Evolutionary conservation across 1,284 basidiomycete species (phyloP).

Genomic region (Boletus mariae): DNA sequence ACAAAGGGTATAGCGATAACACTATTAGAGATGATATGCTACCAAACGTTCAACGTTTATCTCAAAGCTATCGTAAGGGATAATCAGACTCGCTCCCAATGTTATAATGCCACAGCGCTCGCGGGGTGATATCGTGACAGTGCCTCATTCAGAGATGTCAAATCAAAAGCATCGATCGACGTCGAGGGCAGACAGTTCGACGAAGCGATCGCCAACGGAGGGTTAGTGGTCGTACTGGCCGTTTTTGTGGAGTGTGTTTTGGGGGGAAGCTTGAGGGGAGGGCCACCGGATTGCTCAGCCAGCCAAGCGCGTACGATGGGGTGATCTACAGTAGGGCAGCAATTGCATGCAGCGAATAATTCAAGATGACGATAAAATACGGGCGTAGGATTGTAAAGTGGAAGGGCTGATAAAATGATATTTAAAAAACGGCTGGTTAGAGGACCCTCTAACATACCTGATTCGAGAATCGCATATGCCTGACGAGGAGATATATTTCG

Average conservation of each 20-base stretch:
- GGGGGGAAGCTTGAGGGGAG: slow-evolving; percentile 7
- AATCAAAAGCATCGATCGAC: slow-evolving; percentile 38
- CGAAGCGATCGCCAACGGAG: slow-evolving; percentile 12
- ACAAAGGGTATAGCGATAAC: slow-evolving; percentile 9
- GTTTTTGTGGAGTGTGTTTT: slow-evolving; percentile 15
- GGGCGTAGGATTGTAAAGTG: slow-evolving; percentile 51
- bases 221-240: slow-evolving; percentile 2
- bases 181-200: slow-evolving; percentile 22
- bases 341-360: slow-evolving; percentile 44
- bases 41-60: slow-evolving; percentile 3
- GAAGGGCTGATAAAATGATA: slow-evolving; percentile 39
- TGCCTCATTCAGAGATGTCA: slow-evolving; percentile 38
- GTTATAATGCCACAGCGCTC: slow-evolving; percentile 8
- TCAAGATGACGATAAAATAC: slow-evolving; percentile 48
- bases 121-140: slow-evolving; percentile 35
- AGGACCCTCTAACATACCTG: slow-evolving; percentile 34
- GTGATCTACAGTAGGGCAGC: slow-evolving; percentile 39
- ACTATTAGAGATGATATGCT: slow-evolving; percentile 8
- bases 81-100: not conserved
- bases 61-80: not conserved
- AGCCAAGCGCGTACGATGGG: slow-evolving; percentile 40
- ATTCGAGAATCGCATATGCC: slow-evolving; percentile 39
- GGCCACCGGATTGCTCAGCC: slow-evolving; percentile 26
- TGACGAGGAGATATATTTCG: slow-evolving; percentile 33
- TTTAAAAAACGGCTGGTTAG: not conserved